Evolutionary conservation across 2,329 filamentous ascomycete genomes (phyloP).

Genomic region (Phialophora macrospora): DNA sequence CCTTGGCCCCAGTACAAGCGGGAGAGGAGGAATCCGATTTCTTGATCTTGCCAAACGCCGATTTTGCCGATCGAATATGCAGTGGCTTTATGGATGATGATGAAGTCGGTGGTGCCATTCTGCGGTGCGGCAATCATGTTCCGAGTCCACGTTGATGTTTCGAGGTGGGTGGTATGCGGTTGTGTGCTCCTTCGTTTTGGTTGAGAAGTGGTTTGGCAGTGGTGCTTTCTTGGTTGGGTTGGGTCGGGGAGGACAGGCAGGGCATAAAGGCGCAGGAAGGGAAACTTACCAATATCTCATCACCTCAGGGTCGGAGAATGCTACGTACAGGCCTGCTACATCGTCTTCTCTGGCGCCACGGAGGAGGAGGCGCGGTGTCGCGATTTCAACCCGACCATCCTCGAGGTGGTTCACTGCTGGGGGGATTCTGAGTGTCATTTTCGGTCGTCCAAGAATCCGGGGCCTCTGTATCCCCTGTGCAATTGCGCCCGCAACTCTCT

Average conservation of each 20-base stretch:
- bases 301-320: constrained; percentile 33
- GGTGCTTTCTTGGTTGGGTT: not conserved
- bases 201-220: not conserved
- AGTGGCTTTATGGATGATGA: constrained; percentile 27
- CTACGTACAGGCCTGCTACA: constrained; percentile 24
- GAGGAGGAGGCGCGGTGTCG: constrained; percentile 31
- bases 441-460: not conserved
- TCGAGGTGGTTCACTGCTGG: constrained; percentile 3
- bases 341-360: constrained; percentile 25
- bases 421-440: not conserved
- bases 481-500: not conserved
- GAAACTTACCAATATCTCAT: constrained; percentile 34
- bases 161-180: constrained; percentile 20
- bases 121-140: constrained; percentile 24
- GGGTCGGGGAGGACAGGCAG: not conserved
- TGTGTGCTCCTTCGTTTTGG: constrained; percentile 23
- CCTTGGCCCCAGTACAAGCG: constrained; percentile 29
- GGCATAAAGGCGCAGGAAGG: not conserved
- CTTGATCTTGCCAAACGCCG: constrained; percentile 28
- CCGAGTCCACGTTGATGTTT: constrained; percentile 26
- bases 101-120: constrained; percentile 35
- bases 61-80: constrained; percentile 29
- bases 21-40: constrained; percentile 34
- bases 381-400: constrained; percentile 24
- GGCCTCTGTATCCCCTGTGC: not conserved